Base-by-base conservation (phyloP, 805 yeast species). In the Suhomyces tanzawaensis region DNA sequence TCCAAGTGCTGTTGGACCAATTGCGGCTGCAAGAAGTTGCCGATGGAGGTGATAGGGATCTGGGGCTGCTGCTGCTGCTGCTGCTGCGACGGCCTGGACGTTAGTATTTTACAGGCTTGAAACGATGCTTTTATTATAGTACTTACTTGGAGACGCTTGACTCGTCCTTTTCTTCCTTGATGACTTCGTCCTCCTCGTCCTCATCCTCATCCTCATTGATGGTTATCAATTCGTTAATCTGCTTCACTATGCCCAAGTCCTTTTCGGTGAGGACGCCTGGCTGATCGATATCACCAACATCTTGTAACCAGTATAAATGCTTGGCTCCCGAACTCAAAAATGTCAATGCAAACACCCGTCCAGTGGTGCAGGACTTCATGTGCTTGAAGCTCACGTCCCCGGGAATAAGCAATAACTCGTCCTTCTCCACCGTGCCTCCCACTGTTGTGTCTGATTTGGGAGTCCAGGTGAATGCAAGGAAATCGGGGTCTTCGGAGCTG, bases 321-420 rank as follows among this genome's bases (percentile, higher is more conserved):
- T 67, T 74, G 42, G 82, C 81, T 34, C 85, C 84, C 19, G 86
- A 75, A 41, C 80, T 70, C 47, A 71, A 66, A 57, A 82, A 82
- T 42, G 76, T 73, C 60, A 83, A 70, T 17, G 81, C 80, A 48
- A 79, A 81, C 12, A 88, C 89, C 44, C 96, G 71, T 12, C 95
- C 96, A 0, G 88, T 76, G 29, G 64, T 74, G 59, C 95, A 84
- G 19, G 85, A 77, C 35, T 70, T 60, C 30, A 85, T 77, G 38
- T 77, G 85, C 45, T 76, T 75, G 79, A 89, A 85, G 29, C 82
- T 77, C 36, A 85, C 91, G 53, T 88, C 96, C 1, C 95, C 95
- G 0, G 95, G 93, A 48, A 87, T 80, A 29, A 87, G 76, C 47
- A 86, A 67, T 41, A 85, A 69, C 46, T 82, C 89, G 38, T 79